phyloP scores from a whole-genome alignment of 768 basidiomycete species.

The Mycena belliarum region DNA sequence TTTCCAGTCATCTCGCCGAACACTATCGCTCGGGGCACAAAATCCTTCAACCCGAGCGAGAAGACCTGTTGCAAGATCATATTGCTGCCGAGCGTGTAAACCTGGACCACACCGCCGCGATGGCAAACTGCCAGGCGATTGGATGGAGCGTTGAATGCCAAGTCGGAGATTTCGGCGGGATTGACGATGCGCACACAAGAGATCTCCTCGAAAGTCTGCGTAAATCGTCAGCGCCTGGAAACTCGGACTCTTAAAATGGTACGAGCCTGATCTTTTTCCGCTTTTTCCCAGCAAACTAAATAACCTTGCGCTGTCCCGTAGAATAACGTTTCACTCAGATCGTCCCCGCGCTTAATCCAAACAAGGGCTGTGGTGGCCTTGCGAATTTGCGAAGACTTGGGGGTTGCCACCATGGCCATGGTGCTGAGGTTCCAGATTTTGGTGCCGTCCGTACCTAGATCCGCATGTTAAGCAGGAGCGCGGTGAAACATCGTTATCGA shows the following conservation, averaged over 20 bases:
- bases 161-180: conserved; percentile 23
- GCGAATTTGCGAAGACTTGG: conserved; percentile 2
- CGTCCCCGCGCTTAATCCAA: conserved; percentile 23
- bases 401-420: conserved; percentile 6
- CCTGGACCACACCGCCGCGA: conserved; percentile 20
- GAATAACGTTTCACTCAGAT: conserved; percentile 15
- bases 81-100: conserved; percentile 17
- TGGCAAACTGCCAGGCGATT: conserved; percentile 24
- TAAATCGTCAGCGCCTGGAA: conserved; percentile 1
- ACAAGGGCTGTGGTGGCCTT: conserved; percentile 18
- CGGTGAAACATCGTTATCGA: background rate
- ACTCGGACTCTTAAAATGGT: conserved; percentile 5
- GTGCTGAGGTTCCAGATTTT: conserved; percentile 15
- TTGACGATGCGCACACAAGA: conserved; percentile 17
- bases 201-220: conserved; percentile 20
- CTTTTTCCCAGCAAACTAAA: conserved; percentile 21
- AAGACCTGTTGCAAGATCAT: conserved; percentile 20
- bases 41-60: conserved; percentile 14
- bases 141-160: conserved; percentile 22
- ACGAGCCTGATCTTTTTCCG: conserved; percentile 1
- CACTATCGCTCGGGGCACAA: conserved; percentile 21
- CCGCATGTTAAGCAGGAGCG: background rate
- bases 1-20: conserved; percentile 19
- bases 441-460: conserved; percentile 16
- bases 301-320: conserved; percentile 22